Conservation (phyloP, 371 early-diverging fungal species). For the Batrachochytrium dendrobatidis region DNA sequence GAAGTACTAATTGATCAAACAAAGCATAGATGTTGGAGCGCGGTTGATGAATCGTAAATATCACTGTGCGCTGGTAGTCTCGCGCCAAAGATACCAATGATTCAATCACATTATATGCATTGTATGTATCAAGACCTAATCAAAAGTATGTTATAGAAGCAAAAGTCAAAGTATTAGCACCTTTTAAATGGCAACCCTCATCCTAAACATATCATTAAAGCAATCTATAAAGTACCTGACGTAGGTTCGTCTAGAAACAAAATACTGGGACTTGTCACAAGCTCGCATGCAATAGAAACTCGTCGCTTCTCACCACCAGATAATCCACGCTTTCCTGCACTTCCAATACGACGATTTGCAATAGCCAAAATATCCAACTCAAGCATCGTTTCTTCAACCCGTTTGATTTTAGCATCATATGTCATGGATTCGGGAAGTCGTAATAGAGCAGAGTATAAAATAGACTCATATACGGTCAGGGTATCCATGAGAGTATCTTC, state of each 20-base stretch:
- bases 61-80: conserved; percentile 81
- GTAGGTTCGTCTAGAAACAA: conserved; percentile 87
- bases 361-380: conserved; percentile 66
- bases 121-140: conserved; percentile 64
- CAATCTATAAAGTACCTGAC: conserved; percentile 30
- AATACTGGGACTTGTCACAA: conserved; percentile 66
- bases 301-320: conserved; percentile 95
- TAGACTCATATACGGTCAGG: conserved; percentile 83
- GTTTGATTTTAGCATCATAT: conserved; percentile 42
- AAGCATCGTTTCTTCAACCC: conserved; percentile 64
- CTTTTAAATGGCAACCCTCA: no score
- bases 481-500: conserved; percentile 86
- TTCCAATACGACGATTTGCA: conserved; percentile 62
- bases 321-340: conserved; percentile 60
- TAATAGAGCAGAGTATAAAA: conserved; percentile 78
- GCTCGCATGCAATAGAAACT: conserved; percentile 89
- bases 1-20: conserved; percentile 83
- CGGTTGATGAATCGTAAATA: conserved; percentile 97
- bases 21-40: conserved; percentile 85
- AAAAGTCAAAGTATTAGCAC: conserved; percentile 17
- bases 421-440: conserved; percentile 60
- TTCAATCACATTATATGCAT: conserved; percentile 90
- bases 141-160: conserved; percentile 75
- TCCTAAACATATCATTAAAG: neutral
- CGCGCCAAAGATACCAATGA: conserved; percentile 76